A percentile compares a stretch with the other conserved stretches of the same genome.
These are phyloP conservation scores for Annulohypoxylon truncatum DNA, from an alignment of 2,329 filamentous ascomycete species.

Conservation along the genomic window DNA sequence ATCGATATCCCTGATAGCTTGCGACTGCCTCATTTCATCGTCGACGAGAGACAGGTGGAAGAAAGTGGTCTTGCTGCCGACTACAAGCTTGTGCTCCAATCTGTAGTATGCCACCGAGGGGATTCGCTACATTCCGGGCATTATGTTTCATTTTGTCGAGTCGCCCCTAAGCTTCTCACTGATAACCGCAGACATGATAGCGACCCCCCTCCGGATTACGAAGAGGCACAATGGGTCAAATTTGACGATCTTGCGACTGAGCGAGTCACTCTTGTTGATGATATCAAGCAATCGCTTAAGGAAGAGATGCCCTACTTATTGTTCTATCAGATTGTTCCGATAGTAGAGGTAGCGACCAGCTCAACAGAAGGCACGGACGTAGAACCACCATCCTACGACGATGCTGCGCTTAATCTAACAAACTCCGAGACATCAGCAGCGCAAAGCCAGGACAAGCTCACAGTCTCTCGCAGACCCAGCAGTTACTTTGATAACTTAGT, in stretches of 20 bases:
- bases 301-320: conserved; percentile 94
- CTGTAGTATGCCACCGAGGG: conserved; percentile 91
- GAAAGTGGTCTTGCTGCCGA: conserved; percentile 80
- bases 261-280: conserved; percentile 80
- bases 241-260: conserved; percentile 85
- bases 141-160: conserved; percentile 87
- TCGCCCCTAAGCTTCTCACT: conserved; percentile 71
- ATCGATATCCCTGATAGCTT: conserved; percentile 88
- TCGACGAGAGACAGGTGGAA: conserved; percentile 75
- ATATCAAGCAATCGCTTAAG: conserved; percentile 79
- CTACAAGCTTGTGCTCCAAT: conserved; percentile 92
- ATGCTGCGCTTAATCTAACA: conserved; percentile 59
- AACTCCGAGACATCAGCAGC: conserved; percentile 47
- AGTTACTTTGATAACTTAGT: conserved; percentile 60
- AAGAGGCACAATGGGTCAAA: conserved; percentile 84
- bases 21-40: conserved; percentile 90
- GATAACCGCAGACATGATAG: conserved; percentile 67
- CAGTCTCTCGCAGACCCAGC: conserved; percentile 53
- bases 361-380: conserved; percentile 60
- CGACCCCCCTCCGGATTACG: conserved; percentile 72
- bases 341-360: conserved; percentile 72
- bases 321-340: conserved; percentile 94
- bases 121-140: conserved; percentile 88
- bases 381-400: conserved; percentile 70
- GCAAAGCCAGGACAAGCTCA: conserved; percentile 47